Evolutionary conservation across 2,329 filamentous ascomycete species (phyloP), one percentile per base, ranked within the genome.

Genomic region (Zymoseptoria tritici): DNA sequence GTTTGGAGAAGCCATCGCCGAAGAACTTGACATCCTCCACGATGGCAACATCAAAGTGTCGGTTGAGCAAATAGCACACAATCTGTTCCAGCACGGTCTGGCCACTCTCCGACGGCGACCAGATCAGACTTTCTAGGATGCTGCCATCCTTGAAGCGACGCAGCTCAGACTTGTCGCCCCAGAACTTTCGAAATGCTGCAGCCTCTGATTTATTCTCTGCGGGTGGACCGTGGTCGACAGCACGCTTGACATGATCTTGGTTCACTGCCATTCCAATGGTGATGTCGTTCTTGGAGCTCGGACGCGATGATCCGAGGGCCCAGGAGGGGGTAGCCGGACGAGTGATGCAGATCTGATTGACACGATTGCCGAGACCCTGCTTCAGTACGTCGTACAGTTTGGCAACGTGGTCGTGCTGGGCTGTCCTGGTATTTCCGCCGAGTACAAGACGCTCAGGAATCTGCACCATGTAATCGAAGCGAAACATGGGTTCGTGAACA

Each of bases 141-240:
- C 88, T 93, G 21, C 94, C 94, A 70, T 97, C 91, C 68, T 92
- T 95, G 79, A 99, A 99, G 20, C 94, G 89, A 64, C 94, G 85
- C 52, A 99, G 80, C 73, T 99, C 94, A 1, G 94, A 85, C 72
- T 94, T 96, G 9, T 93, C 88, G 6, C 93, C 94, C 94, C 95
- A 99, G 72, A 99, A 97, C 36, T 87, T 84, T 42, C 90, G 89
- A 73, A 97, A 99, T 31, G 81, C 82, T 9, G 86, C 85, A 22
- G 91, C 88, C 64, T 91, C 90, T 64, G 88, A 86, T 74, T 93
- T 91, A 62, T 94, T 84, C 71, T 97, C 92, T 1, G 91, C 90
- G 0, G 87, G 78, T 4, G 94, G 94, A 0, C 94, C 94, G 72
- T 91, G 89, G 66, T 99, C 94, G 63, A 97, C 89, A 53, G 86